Evolutionary conservation across 768 basidiomycete species (phyloP).

Genomic region (Tylopilus vinaceipallidus): DNA sequence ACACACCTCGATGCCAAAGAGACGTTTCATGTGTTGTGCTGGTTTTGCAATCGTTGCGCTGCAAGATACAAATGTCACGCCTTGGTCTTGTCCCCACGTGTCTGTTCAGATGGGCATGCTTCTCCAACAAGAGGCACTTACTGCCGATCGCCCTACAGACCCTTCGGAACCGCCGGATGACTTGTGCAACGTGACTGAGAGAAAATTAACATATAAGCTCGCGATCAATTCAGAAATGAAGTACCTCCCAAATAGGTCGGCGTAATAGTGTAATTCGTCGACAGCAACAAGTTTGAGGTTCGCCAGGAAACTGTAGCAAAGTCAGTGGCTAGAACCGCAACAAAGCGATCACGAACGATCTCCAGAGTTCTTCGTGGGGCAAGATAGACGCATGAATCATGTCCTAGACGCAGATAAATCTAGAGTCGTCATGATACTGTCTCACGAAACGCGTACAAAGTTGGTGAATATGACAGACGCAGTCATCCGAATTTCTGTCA

Average conservation of each 20-base stretch:
- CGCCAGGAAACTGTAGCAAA: constrained; percentile 59
- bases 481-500: constrained; percentile 61
- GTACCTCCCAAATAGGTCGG: constrained; percentile 76
- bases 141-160: constrained; percentile 78
- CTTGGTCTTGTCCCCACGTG: constrained; percentile 40
- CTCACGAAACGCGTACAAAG: constrained; percentile 52
- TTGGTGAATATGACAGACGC: constrained; percentile 88
- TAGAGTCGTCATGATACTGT: background rate
- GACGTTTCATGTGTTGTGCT: constrained; percentile 65
- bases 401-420: constrained; percentile 46
- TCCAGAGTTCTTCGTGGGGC: constrained; percentile 82
- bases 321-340: constrained; percentile 1
- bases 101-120: background rate
- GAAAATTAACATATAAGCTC: background rate
- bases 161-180: constrained; percentile 72
- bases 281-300: constrained; percentile 76
- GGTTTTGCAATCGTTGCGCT: constrained; percentile 87
- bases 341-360: constrained; percentile 44
- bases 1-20: constrained; percentile 62
- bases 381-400: constrained; percentile 84
- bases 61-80: constrained; percentile 72
- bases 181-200: constrained; percentile 73
- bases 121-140: constrained; percentile 33
- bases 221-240: background rate
- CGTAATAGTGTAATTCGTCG: constrained; percentile 88